These are phyloP conservation scores for Plasmodium inui DNA, from an alignment of 169 alveolate species.

Conservation along the genomic window DNA sequence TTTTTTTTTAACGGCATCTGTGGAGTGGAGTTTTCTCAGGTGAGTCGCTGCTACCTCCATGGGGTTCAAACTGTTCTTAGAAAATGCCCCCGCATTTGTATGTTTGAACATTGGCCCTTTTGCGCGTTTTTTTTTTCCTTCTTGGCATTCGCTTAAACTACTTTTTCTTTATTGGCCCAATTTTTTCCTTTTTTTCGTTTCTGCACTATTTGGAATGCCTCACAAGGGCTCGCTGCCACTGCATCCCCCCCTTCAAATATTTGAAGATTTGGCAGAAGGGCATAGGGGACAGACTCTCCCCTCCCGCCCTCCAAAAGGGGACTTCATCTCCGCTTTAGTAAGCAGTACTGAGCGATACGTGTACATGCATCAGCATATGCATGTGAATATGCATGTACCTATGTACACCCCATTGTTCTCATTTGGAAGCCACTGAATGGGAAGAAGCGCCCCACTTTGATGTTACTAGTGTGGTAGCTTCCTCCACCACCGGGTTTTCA, in stretches of 20 bases:
- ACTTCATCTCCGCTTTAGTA: not conserved
- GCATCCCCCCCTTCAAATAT: not conserved
- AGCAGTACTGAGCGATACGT: not conserved
- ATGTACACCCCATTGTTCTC: not conserved
- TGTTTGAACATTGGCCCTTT: not conserved
- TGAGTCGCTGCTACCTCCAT: not conserved
- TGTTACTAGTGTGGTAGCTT: not conserved
- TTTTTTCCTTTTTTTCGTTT: not conserved
- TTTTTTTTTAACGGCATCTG: not conserved
- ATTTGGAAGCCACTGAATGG: not conserved
- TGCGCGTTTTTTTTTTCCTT: not conserved
- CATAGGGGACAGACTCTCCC: not conserved
- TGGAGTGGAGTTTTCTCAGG: not conserved
- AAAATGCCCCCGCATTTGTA: not conserved
- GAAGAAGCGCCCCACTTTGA: not conserved
- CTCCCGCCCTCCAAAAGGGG: not conserved
- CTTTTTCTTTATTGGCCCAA: not conserved
- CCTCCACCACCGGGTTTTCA: not conserved
- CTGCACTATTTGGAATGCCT: not conserved
- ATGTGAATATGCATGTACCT: not conserved
- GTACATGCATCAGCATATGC: too few relatives aligned
- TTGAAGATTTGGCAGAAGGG: not conserved
- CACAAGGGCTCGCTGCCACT: not conserved
- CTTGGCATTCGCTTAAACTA: not conserved
- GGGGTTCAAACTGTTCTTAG: not conserved